Conservation (phyloP, 2,329 filamentous ascomycete species). For the Arthrobotrys conoides region DNA sequence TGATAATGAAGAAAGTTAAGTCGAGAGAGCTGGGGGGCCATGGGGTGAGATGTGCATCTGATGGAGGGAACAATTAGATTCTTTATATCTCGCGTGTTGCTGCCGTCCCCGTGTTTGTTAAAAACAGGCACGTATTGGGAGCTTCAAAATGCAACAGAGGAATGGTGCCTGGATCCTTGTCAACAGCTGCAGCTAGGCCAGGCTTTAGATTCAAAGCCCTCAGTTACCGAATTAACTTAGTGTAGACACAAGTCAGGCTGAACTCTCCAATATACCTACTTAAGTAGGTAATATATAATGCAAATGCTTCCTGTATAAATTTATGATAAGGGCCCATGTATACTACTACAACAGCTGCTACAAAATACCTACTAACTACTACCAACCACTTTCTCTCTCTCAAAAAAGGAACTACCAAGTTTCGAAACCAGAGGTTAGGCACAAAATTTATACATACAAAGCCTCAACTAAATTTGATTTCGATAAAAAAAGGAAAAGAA, state of each 20-base stretch:
- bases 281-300: neutral
- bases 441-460: slow-evolving; percentile 22
- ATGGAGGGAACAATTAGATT: slow-evolving; percentile 8
- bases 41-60: neutral
- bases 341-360: slow-evolving; percentile 2
- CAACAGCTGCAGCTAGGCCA: neutral
- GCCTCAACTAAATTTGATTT: slow-evolving; percentile 20
- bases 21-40: neutral
- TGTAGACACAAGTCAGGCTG: too few species aligned
- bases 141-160: slow-evolving; percentile 26
- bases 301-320: neutral
- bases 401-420: neutral
- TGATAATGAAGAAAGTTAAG: neutral
- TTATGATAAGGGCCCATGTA: neutral
- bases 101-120: slow-evolving; percentile 1
- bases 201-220: too few species aligned
- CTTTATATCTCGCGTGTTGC: slow-evolving; percentile 14
- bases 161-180: slow-evolving; percentile 3
- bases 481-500: neutral
- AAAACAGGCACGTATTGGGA: slow-evolving; percentile 30
- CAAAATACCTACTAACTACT: neutral
- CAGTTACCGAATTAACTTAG: neutral
- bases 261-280: neutral
- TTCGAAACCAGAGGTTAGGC: slow-evolving; percentile 1
- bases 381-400: too few species aligned